A percentile compares a stretch with the other conserved stretches of the same genome.
Conservation (phyloP, 192 early-diverging fungal species). For the Backusella sp. region DNA sequence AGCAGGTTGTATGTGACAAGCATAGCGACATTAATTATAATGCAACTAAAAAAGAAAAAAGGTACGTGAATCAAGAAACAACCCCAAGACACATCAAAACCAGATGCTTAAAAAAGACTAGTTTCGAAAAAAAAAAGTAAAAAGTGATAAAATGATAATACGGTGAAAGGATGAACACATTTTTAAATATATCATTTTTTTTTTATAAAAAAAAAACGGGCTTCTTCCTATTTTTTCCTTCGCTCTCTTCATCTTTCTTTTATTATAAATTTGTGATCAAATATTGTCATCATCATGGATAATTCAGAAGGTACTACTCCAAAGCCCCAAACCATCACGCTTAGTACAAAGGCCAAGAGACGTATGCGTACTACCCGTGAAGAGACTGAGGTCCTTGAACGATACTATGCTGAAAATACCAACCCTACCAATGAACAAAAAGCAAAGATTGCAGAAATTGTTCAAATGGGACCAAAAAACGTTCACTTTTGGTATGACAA, state of each 20-base stretch:
- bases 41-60: background rate
- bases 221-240: background rate
- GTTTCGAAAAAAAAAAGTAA: background rate
- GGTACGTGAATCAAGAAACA: slow-evolving; percentile 7
- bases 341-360: slow-evolving; percentile 14
- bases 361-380: slow-evolving; percentile 13
- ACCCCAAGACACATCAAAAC: background rate
- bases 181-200: slow-evolving; percentile 5
- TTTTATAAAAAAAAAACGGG: background rate
- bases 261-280: too few relatives aligned
- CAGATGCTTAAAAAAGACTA: background rate
- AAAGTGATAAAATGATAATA: background rate
- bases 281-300: background rate
- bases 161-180: background rate
- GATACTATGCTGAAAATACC: background rate
- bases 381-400: background rate
- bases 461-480: slow-evolving; percentile 10
- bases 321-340: background rate
- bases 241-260: background rate
- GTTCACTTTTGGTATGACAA: slow-evolving; percentile 14
- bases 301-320: background rate
- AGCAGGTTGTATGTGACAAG: slow-evolving; percentile 80
- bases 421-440: slow-evolving; percentile 9
- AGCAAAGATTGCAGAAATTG: background rate
- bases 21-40: slow-evolving; percentile 54